phyloP scores from a whole-genome alignment of 768 basidiomycete species.

The Hydnomerulius pinastri region DNA sequence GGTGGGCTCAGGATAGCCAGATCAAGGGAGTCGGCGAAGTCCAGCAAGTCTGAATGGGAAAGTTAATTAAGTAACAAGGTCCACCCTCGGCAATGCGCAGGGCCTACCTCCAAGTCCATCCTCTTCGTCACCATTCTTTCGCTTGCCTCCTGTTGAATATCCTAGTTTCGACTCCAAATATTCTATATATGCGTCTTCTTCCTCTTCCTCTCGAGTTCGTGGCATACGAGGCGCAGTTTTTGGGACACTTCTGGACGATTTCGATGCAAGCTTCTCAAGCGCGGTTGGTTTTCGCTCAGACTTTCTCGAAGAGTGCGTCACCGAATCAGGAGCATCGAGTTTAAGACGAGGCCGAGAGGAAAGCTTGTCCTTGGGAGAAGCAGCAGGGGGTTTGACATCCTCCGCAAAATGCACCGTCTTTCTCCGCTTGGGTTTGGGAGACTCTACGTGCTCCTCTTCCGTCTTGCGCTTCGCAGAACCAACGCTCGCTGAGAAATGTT shows the following conservation, averaged over 20 bases:
- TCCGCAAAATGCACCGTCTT: slow-evolving; percentile 43
- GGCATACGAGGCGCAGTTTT: slow-evolving; percentile 11
- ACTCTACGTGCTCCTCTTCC: slow-evolving; percentile 46
- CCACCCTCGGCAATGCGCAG: not conserved
- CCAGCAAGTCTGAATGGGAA: slow-evolving; percentile 49
- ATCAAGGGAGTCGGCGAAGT: slow-evolving; percentile 43
- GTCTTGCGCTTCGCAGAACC: slow-evolving; percentile 39
- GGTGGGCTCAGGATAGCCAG: not conserved
- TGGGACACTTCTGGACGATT: slow-evolving; percentile 10
- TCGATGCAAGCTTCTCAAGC: slow-evolving; percentile 35
- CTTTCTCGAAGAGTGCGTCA: not conserved
- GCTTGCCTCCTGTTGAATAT: slow-evolving; percentile 43
- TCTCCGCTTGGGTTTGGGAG: slow-evolving; percentile 38
- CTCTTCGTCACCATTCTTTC: slow-evolving; percentile 51
- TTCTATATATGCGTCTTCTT: slow-evolving; percentile 86
- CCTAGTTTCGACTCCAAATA: slow-evolving; percentile 82
- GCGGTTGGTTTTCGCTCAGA: slow-evolving; percentile 26
- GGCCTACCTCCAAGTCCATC: slow-evolving; percentile 85
- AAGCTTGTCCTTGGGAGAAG: not conserved
- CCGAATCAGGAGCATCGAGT: not conserved
- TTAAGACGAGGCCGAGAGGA: not conserved
- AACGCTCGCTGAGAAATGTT: slow-evolving; percentile 47
- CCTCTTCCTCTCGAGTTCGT: slow-evolving; percentile 47
- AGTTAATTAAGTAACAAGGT: not conserved
- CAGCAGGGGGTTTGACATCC: not conserved